Base-by-base conservation (phyloP, 495 filamentous ascomycete species). In the Parmelia sp. region DNA sequence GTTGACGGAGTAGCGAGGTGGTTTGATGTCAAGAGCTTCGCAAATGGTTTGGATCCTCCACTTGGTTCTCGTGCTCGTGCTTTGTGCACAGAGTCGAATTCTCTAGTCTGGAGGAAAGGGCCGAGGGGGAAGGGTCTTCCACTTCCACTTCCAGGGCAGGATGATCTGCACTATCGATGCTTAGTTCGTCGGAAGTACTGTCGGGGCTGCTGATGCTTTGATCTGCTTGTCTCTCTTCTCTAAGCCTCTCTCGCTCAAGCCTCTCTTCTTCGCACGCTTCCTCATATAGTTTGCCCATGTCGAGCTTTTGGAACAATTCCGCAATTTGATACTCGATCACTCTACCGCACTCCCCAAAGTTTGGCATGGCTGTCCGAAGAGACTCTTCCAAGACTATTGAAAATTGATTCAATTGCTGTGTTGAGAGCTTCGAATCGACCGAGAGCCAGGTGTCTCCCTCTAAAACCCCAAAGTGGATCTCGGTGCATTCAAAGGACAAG, bases 381-480 rank as follows among this genome's bases (percentile, higher is more conserved):
- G 0, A n/a, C 12, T 51, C 4, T n/a, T 51, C 47, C 10, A 1
- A 51, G 7, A 5, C 2, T 3, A 25, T 4, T 27, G 9, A 3
- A 23, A 49, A 0, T 27, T 25, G 23, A 7, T 12, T 11, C 29
- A 10, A 9, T 55, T 55, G 27, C 11, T 35, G 27, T 17, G 8
- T 55, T n/a, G 51, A 33, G 10, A 55, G n/a, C 17, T 33, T 55
- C 7, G 10, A 21, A 3, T 55, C 27, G 17, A 55, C 6, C 14
- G 7, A 21, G 29, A 3, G 27, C 1, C 15, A 2, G 1, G 29
- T 2, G 1, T 10, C 15, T 33, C 14, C 10, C 27, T 33, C 7
- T 0, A 2, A 7, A 0, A 21, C 21, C 1, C 0, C 6, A 4
- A 31, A 23, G 23, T 5, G 23, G 1, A 53, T 6, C 0, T 3